Evolutionary conservation across 2,329 filamentous ascomycete genomes (phyloP).

Genomic region (Nemania sp.): DNA sequence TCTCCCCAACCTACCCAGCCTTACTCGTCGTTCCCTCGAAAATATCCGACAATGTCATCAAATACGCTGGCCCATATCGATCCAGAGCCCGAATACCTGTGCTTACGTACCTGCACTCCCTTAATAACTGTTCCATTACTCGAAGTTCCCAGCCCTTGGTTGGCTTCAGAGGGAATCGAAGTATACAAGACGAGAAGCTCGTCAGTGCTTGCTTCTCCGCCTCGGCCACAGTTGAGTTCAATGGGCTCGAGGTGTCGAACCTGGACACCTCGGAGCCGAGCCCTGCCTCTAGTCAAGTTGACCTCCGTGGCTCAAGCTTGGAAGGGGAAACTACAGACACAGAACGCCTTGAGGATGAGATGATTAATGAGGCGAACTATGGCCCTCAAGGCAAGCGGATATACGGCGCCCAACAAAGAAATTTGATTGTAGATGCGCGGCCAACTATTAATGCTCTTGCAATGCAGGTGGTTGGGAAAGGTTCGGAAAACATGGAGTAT

Average conservation of each 20-base stretch:
- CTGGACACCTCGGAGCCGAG: slow-evolving; percentile 53
- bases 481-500: slow-evolving; percentile 97
- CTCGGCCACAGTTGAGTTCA: slow-evolving; percentile 61
- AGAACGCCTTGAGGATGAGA: slow-evolving; percentile 76
- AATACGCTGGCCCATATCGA: slow-evolving; percentile 90
- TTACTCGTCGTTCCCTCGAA: slow-evolving; percentile 85
- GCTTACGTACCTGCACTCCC: slow-evolving; percentile 91
- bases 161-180: slow-evolving; percentile 87
- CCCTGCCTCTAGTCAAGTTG: slow-evolving; percentile 63
- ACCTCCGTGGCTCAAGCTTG: slow-evolving; percentile 55
- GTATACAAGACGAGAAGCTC: slow-evolving; percentile 94
- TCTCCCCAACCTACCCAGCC: slow-evolving; percentile 92
- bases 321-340: slow-evolving; percentile 69
- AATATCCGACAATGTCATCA: slow-evolving; percentile 97
- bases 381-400: slow-evolving; percentile 74
- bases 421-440: slow-evolving; percentile 94
- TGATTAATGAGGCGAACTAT: slow-evolving; percentile 65
- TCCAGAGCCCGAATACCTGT: slow-evolving; percentile 90
- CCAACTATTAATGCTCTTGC: slow-evolving; percentile 94
- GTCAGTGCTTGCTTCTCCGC: slow-evolving; percentile 93
- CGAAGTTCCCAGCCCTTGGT: slow-evolving; percentile 92
- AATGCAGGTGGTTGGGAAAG: slow-evolving; percentile 92
- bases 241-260: slow-evolving; percentile 51
- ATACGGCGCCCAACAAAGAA: slow-evolving; percentile 92
- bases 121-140: slow-evolving; percentile 97